These are phyloP conservation scores for Phytophthora pisi DNA, from an alignment of 352 stramenopile species.

Conservation along the genomic window DNA sequence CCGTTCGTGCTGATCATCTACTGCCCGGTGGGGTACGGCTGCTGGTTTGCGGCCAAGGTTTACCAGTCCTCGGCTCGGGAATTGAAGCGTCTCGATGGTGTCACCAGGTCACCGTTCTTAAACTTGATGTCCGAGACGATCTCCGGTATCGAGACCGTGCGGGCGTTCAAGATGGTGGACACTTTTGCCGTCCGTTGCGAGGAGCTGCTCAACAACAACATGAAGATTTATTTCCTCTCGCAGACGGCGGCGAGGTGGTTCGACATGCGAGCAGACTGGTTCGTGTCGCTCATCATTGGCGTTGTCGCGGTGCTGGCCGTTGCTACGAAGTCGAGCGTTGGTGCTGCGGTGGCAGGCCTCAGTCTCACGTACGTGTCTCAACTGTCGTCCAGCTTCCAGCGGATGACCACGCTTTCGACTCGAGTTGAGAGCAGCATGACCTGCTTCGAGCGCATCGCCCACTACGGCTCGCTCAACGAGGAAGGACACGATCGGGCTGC, in stretches of 20 bases:
- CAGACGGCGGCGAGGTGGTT: conserved; percentile 88
- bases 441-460: conserved; percentile 36
- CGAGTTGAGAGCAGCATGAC: conserved; percentile 57
- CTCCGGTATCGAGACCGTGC: conserved; percentile 93
- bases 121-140: conserved; percentile 92
- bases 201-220: conserved; percentile 41
- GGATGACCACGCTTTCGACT: conserved; percentile 20
- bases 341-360: conserved; percentile 32
- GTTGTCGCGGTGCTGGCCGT: conserved; percentile 88
- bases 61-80: conserved; percentile 85
- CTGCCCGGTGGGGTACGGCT: conserved; percentile 32
- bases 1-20: conserved; percentile 59
- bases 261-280: conserved; percentile 87
- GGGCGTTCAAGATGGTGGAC: conserved; percentile 57
- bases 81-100: conserved; percentile 94
- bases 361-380: conserved; percentile 43
- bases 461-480: conserved; percentile 40
- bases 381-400: conserved; percentile 47
- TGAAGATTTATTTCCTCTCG: conserved; percentile 42
- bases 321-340: conserved; percentile 43
- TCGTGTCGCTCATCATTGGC: conserved; percentile 83
- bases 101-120: conserved; percentile 91
- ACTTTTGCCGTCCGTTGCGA: conserved; percentile 39
- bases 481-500: conserved; percentile 27
- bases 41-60: conserved; percentile 56